Percentiles rank a stretch among this genome's conserved stretches.
Evolutionary conservation across 257 asterid species (phyloP).

Genomic region (Solanum medicagineum): DNA sequence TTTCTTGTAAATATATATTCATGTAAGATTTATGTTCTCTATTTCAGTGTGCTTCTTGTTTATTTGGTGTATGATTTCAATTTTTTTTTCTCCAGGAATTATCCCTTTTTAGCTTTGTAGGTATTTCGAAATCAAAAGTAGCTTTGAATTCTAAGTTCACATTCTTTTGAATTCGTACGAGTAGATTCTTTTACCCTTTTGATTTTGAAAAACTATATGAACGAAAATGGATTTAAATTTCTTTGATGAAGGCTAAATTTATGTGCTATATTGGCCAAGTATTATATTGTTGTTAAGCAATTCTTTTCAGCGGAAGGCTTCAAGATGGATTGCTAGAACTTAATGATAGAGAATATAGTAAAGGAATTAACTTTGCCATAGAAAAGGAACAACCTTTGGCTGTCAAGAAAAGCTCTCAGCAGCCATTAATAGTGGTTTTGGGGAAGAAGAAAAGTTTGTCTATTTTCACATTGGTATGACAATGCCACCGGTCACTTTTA

Average conservation of each 20-base stretch:
- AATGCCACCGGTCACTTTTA: too few relatives aligned
- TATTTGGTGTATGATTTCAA: background rate
- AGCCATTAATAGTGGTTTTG: too few relatives aligned
- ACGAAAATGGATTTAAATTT: background rate
- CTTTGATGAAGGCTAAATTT: background rate
- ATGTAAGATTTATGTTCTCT: background rate
- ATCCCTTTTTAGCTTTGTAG: too few relatives aligned
- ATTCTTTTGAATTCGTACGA: background rate
- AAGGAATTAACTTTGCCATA: background rate
- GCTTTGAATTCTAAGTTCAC: background rate
- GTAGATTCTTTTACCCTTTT: background rate
- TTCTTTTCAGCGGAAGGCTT: conserved; percentile 75
- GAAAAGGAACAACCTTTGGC: conserved; percentile 20
- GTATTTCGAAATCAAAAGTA: background rate
- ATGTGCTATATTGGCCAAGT: conserved; percentile 13
- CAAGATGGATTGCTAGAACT: conserved; percentile 90
- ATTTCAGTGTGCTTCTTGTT: background rate
- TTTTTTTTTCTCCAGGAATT: background rate
- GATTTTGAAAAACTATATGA: background rate
- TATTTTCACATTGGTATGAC: too few relatives aligned
- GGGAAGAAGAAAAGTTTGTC: too few relatives aligned
- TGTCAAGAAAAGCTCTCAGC: background rate
- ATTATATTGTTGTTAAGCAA: conserved; percentile 73
- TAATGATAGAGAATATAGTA: conserved; percentile 51
- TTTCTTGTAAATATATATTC: background rate